Conservation (phyloP, 805 yeast genomes). For the Torulaspora quercuum region DNA sequence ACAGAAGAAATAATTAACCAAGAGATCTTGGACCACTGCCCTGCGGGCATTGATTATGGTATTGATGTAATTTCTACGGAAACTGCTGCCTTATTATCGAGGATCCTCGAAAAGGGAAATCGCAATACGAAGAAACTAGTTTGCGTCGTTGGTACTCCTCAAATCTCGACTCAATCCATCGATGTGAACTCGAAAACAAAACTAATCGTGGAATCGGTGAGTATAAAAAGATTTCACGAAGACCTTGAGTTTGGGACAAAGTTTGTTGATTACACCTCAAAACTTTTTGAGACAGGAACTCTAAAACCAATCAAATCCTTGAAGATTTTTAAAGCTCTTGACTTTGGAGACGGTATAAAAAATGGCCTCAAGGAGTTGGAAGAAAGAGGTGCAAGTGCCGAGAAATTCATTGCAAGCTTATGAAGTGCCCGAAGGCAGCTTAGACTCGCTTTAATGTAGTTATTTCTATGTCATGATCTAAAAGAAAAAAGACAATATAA, state of each 20-base stretch:
- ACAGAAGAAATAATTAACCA: conserved; percentile 23
- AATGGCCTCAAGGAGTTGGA: conserved; percentile 41
- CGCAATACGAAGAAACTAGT: conserved; percentile 32
- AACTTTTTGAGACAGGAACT: conserved; percentile 29
- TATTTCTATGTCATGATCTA: too few relatives aligned
- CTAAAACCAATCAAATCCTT: conserved; percentile 38
- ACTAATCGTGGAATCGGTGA: conserved; percentile 35
- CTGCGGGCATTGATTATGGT: conserved; percentile 38
- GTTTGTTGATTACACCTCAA: conserved; percentile 37
- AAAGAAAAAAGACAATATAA: too few relatives aligned
- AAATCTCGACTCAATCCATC: conserved; percentile 16
- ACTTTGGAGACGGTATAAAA: conserved; percentile 31
- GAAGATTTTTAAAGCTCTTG: conserved; percentile 38
- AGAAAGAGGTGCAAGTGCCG: conserved; percentile 42
- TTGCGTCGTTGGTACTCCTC: conserved; percentile 41
- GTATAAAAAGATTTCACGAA: conserved; percentile 45
- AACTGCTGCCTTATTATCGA: conserved; percentile 37
- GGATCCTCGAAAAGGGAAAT: conserved; percentile 25
- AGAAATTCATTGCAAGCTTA: conserved; percentile 38
- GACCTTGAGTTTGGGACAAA: conserved; percentile 39
- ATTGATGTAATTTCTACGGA: conserved; percentile 45
- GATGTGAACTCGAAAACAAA: conserved; percentile 17
- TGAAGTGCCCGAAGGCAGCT: too few relatives aligned
- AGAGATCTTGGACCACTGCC: conserved; percentile 24
- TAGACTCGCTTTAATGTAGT: too few relatives aligned